Evolutionary conservation across 2,329 filamentous ascomycete genomes (phyloP), one percentile per base, ranked within the genome.

Genomic region (Nigrospora oryzae): DNA sequence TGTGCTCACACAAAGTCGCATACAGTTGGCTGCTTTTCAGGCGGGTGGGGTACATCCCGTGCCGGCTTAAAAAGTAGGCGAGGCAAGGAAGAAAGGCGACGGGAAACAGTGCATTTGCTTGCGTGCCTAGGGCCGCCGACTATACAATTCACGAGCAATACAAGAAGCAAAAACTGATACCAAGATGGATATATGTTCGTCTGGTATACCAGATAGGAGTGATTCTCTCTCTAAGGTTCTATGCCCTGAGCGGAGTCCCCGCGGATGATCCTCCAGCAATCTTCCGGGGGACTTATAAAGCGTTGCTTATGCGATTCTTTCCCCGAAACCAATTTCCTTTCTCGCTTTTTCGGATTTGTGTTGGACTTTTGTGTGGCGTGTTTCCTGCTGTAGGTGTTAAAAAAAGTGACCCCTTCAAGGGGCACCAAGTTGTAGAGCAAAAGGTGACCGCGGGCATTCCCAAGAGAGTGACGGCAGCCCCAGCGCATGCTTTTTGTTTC

Each of bases 171-270:
- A 10, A 28, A 5, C 10, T 10, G 23, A 10, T 28, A 10, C 8
- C 23, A 28, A 28, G 4, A 10, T 28, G 23, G 12, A 10, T 15
- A 11, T 42, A 17, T 38, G 10, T 42, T 34, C 23, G 43, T 36
- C 48, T 50, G 38, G 43, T 51, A 42, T 51, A 44, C 51, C 46
- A 38, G 51, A 55, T 55, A 49, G 53, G 53, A 52, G 53, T 52
- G 45, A 48, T 53, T 49, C 52, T 55, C 53, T 51, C 53, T 55
- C 53, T 46, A 49, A 49, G 51, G 50, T 35, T 43, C 46, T 46
- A 45, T 45, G 50, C 51, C 53, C 51, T 47, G 53, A 55, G 51
- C 32, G 46, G 31, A 41, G 51, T 52, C 49, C 49, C 51, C 50
- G 47, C 34, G 41, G 40, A 19, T 44, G 40, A 44, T 39, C 43